Evolutionary conservation across 768 basidiomycete species (phyloP).

Genomic region (Crassisporium funariophilum): DNA sequence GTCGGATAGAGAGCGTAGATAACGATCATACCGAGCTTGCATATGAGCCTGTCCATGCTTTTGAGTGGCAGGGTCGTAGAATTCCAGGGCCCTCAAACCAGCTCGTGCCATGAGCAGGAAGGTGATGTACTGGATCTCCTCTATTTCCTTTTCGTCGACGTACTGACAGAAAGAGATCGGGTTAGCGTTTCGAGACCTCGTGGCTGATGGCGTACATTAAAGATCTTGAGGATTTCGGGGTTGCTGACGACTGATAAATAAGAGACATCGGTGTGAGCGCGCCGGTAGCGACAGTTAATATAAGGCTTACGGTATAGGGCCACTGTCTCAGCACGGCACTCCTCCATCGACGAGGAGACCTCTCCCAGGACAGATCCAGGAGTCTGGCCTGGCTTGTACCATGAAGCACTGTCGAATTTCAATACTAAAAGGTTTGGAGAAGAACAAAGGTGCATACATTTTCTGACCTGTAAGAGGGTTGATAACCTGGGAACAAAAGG

Average conservation of each 20-base stretch:
- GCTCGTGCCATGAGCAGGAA: constrained; percentile 88
- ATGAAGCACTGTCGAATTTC: constrained; percentile 66
- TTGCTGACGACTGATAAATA: constrained; percentile 65
- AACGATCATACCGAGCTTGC: constrained; percentile 71
- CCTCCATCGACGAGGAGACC: constrained; percentile 89
- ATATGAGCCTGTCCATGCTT: constrained; percentile 92
- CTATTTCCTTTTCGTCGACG: constrained; percentile 62
- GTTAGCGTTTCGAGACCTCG: neutral
- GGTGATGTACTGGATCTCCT: constrained; percentile 79
- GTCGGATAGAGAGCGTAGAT: constrained; percentile 2
- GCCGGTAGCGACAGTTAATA: constrained; percentile 1
- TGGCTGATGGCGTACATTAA: constrained; percentile 53
- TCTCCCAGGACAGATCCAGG: constrained; percentile 82
- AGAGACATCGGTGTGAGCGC: constrained; percentile 9
- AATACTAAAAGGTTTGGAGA: neutral
- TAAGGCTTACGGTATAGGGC: constrained; percentile 68
- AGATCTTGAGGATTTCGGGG: constrained; percentile 74
- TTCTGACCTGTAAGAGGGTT: constrained; percentile 81
- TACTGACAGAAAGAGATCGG: constrained; percentile 46
- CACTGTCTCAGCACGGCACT: constrained; percentile 90
- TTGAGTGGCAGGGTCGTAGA: constrained; percentile 75
- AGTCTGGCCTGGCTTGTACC: constrained; percentile 90
- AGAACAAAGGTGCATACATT: constrained; percentile 47
- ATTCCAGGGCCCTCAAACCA: constrained; percentile 78
- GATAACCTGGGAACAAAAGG: constrained; percentile 51